Evolutionary conservation across 2,329 filamentous ascomycete genomes (phyloP).

Genomic region (Chaetomiaceae sp.): DNA sequence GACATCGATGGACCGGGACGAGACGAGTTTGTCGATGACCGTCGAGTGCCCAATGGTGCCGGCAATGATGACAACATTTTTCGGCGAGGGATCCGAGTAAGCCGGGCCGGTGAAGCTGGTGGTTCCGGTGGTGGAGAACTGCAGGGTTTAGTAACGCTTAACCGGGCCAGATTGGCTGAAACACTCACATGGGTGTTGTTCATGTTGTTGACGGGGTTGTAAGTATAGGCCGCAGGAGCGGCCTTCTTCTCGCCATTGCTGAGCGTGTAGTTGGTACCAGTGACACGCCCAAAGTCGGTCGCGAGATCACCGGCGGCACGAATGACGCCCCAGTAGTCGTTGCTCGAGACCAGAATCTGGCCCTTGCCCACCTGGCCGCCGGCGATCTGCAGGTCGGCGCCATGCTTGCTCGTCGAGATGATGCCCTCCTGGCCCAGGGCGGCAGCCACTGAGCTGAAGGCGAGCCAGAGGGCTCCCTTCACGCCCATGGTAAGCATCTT

Average conservation of each 20-base stretch:
- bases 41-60: conserved; percentile 64
- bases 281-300: conserved; percentile 66
- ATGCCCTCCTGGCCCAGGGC: conserved; percentile 45
- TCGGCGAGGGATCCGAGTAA: conserved; percentile 38
- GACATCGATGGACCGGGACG: conserved; percentile 53
- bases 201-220: conserved; percentile 40
- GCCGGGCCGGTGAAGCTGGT: conserved; percentile 43
- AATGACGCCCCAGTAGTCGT: conserved; percentile 65
- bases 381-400: conserved; percentile 34
- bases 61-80: conserved; percentile 59
- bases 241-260: conserved; percentile 43
- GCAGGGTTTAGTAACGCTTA: not conserved
- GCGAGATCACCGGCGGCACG: conserved; percentile 64
- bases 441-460: conserved; percentile 22
- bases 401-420: conserved; percentile 36
- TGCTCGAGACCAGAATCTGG: conserved; percentile 51
- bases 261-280: conserved; percentile 58
- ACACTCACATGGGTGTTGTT: conserved; percentile 45
- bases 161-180: not conserved
- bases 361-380: conserved; percentile 36
- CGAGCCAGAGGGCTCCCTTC: conserved; percentile 26
- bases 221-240: conserved; percentile 38
- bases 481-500: conserved; percentile 23
- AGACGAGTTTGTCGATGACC: conserved; percentile 55
- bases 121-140: conserved; percentile 42